Evolutionary conservation across 768 basidiomycete genomes (phyloP).

Genomic region (Hypholoma sublateritium): DNA sequence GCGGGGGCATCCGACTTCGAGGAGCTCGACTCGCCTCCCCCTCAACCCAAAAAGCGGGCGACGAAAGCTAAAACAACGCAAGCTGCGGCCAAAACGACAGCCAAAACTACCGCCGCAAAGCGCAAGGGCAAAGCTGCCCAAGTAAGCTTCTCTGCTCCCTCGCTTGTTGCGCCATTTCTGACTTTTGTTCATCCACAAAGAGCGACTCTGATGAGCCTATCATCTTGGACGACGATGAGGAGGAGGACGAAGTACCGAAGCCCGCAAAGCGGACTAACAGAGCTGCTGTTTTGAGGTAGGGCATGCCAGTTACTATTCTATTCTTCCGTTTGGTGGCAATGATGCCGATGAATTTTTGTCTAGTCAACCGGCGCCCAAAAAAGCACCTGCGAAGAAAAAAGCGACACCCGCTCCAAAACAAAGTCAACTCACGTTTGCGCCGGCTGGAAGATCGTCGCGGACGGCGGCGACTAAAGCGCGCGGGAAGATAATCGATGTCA

Average conservation of each 20-base stretch:
- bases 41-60: slow-evolving; percentile 44
- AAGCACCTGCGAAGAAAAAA: slow-evolving; percentile 51
- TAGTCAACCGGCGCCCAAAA: slow-evolving; percentile 41
- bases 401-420: slow-evolving; percentile 53
- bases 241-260: slow-evolving; percentile 46
- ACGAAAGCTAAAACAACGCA: slow-evolving; percentile 23
- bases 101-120: slow-evolving; percentile 30
- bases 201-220: slow-evolving; percentile 50
- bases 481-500: slow-evolving; percentile 61
- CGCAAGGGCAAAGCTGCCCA: slow-evolving; percentile 17
- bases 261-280: slow-evolving; percentile 59
- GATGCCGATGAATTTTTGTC: background rate
- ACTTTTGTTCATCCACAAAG: slow-evolving; percentile 13
- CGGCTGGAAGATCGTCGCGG: slow-evolving; percentile 56
- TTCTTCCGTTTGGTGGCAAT: background rate
- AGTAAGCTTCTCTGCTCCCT: background rate
- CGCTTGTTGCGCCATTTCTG: background rate
- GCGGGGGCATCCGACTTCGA: slow-evolving; percentile 51
- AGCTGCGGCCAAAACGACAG: slow-evolving; percentile 38
- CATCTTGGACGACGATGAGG: slow-evolving; percentile 56
- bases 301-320: background rate
- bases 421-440: slow-evolving; percentile 61
- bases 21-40: slow-evolving; percentile 41
- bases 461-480: slow-evolving; percentile 71
- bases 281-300: slow-evolving; percentile 64